Percentiles rank a stretch among this genome's conserved stretches.
Conservation (phyloP, 2,329 filamentous ascomycete species). For the Cryphonectria carpinicola region DNA sequence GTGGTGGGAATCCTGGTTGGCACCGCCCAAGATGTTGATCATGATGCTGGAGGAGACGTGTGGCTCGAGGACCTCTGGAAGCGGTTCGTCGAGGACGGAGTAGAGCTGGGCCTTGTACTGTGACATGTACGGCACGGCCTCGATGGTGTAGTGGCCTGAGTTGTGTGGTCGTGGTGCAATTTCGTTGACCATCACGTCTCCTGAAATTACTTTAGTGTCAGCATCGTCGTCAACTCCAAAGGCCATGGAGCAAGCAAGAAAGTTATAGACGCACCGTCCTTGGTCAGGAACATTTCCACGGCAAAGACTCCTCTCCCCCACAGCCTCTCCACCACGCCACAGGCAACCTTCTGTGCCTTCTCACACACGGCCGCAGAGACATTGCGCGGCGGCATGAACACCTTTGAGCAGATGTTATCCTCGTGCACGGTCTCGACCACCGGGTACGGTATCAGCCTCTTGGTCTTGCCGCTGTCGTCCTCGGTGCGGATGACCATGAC, state of each 20-base stretch:
- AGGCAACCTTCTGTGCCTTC: constrained; percentile 75
- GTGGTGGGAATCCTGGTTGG: constrained; percentile 65
- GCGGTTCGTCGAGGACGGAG: constrained; percentile 70
- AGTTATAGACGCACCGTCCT: constrained; percentile 56
- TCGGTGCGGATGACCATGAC: constrained; percentile 95
- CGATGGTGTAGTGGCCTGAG: constrained; percentile 93
- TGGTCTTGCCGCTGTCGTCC: constrained; percentile 58
- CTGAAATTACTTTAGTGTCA: constrained; percentile 35
- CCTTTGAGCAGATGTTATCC: constrained; percentile 92
- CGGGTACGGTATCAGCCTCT: constrained; percentile 72
- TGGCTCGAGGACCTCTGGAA: constrained; percentile 61
- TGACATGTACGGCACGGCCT: constrained; percentile 82
- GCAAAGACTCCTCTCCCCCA: constrained; percentile 93
- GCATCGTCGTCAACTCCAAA: not conserved
- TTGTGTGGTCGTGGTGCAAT: constrained; percentile 84
- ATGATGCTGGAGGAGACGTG: constrained; percentile 70
- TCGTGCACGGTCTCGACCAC: constrained; percentile 94
- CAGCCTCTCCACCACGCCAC: constrained; percentile 77
- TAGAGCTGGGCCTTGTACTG: constrained; percentile 92
- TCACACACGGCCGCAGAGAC: constrained; percentile 64
- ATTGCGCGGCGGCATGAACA: constrained; percentile 80
- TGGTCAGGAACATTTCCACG: constrained; percentile 90
- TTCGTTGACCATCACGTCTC: constrained; percentile 78
- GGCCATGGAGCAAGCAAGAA: constrained; percentile 22
- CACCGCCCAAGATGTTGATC: constrained; percentile 79